phyloP scores from a whole-genome alignment of 2,329 filamentous ascomycete species.

The Escovopsis sp. region DNA sequence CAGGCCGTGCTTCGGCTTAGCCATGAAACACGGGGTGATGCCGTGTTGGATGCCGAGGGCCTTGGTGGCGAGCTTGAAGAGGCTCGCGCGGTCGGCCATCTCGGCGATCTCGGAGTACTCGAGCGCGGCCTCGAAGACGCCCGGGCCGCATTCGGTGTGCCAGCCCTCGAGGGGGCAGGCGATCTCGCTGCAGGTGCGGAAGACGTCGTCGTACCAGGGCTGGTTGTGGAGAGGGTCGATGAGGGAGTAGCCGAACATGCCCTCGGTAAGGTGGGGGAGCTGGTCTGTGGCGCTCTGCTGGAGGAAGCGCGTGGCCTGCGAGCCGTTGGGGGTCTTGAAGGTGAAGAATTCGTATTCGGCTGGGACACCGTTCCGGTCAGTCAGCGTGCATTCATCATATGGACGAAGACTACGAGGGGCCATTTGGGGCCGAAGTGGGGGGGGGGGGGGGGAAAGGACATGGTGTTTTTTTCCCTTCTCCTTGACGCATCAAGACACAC shows the following conservation, averaged over 20 bases:
- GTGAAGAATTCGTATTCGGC: slow-evolving; percentile 95
- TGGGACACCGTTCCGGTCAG: slow-evolving; percentile 20
- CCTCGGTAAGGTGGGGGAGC: slow-evolving; percentile 72
- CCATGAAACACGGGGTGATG: slow-evolving; percentile 97
- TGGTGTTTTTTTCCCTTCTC: not conserved
- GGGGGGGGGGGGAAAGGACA: not conserved
- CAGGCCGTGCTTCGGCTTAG: slow-evolving; percentile 79
- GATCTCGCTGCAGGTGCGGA: slow-evolving; percentile 64
- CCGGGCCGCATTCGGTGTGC: slow-evolving; percentile 89
- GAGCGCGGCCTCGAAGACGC: slow-evolving; percentile 88
- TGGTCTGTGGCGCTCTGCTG: slow-evolving; percentile 54
- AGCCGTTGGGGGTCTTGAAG: slow-evolving; percentile 54
- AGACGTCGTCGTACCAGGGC: slow-evolving; percentile 82
- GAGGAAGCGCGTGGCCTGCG: slow-evolving; percentile 60
- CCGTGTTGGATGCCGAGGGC: slow-evolving; percentile 73
- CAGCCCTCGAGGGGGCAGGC: slow-evolving; percentile 76
- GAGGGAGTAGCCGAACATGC: slow-evolving; percentile 91
- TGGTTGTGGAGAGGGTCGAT: slow-evolving; percentile 79
- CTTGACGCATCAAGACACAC: slow-evolving; percentile 31
- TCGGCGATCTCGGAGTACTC: slow-evolving; percentile 75
- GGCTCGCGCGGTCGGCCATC: slow-evolving; percentile 81
- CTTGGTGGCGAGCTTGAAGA: slow-evolving; percentile 95
- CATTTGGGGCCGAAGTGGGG: not conserved
- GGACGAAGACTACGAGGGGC: too few species aligned
- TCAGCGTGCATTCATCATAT: too few species aligned